These are phyloP conservation scores for Collybia mongolica DNA, from an alignment of 768 basidiomycete genomes.

Conservation along the genomic window DNA sequence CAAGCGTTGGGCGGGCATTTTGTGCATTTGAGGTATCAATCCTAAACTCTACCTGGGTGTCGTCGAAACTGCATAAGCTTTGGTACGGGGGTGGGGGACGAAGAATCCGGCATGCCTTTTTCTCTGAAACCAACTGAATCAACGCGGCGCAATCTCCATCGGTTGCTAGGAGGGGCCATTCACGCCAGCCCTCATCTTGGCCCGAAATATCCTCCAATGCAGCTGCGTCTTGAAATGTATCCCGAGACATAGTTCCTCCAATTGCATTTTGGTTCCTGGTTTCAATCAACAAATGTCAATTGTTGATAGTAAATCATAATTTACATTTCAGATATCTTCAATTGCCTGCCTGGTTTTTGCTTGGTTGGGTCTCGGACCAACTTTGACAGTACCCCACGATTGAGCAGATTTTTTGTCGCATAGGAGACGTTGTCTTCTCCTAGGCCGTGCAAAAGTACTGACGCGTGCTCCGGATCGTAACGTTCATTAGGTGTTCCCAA, in stretches of 20 bases:
- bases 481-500: constrained; percentile 69
- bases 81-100: background rate
- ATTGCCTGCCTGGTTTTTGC: constrained; percentile 65
- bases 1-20: constrained; percentile 52
- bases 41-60: constrained; percentile 63
- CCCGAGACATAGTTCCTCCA: constrained; percentile 59
- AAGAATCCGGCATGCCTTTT: constrained; percentile 46
- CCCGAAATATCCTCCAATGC: constrained; percentile 57
- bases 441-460: constrained; percentile 51
- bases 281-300: background rate
- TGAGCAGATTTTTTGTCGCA: constrained; percentile 61
- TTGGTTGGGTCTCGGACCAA: constrained; percentile 61
- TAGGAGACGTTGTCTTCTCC: constrained; percentile 54
- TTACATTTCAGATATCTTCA: constrained; percentile 76
- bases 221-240: constrained; percentile 71
- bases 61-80: background rate
- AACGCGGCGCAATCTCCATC: constrained; percentile 82
- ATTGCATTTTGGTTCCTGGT: constrained; percentile 65
- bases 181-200: constrained; percentile 55
- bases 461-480: constrained; percentile 62
- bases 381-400: constrained; percentile 66
- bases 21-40: constrained; percentile 66
- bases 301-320: constrained; percentile 10
- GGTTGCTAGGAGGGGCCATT: constrained; percentile 78
- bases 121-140: constrained; percentile 79